phyloP scores from a whole-genome alignment of 2,329 filamentous ascomycete species.

The Pestalotiopsis sp. region DNA sequence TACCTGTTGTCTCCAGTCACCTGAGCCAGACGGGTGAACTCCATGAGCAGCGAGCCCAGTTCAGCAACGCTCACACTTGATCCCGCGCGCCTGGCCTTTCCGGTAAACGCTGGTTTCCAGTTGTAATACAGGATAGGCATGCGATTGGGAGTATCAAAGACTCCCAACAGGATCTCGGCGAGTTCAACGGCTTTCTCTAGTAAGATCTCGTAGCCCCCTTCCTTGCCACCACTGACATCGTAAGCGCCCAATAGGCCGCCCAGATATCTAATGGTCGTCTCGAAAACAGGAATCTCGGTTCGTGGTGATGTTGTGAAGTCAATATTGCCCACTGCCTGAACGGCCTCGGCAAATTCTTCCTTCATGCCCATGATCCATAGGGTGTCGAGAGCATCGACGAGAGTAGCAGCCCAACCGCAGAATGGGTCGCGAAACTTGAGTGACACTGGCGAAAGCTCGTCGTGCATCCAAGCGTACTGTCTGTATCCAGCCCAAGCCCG shows the following conservation, averaged over 20 bases:
- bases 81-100: slow-evolving; percentile 63
- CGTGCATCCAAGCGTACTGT: slow-evolving; percentile 77
- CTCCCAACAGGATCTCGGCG: slow-evolving; percentile 69
- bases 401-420: slow-evolving; percentile 71
- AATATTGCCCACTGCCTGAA: slow-evolving; percentile 57
- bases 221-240: slow-evolving; percentile 70
- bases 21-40: slow-evolving; percentile 88
- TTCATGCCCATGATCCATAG: slow-evolving; percentile 73
- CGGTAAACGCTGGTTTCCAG: slow-evolving; percentile 68
- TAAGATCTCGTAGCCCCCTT: slow-evolving; percentile 60
- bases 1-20: slow-evolving; percentile 79
- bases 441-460: slow-evolving; percentile 77
- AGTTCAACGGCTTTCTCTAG: slow-evolving; percentile 72
- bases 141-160: slow-evolving; percentile 85
- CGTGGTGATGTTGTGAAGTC: slow-evolving; percentile 77
- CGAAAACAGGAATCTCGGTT: slow-evolving; percentile 81
- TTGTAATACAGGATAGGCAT: slow-evolving; percentile 84
- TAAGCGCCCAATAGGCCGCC: slow-evolving; percentile 85
- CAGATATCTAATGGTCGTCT: slow-evolving; percentile 88
- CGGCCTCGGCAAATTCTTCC: slow-evolving; percentile 65
- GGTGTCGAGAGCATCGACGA: slow-evolving; percentile 68
- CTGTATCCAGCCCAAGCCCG: slow-evolving; percentile 84
- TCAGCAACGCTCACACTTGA: slow-evolving; percentile 62
- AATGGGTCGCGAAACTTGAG: slow-evolving; percentile 75
- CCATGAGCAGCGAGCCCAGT: slow-evolving; percentile 77